Evolutionary conservation across 176 grass and related monocot genomes (phyloP).

Genomic region (Areca catechu): DNA sequence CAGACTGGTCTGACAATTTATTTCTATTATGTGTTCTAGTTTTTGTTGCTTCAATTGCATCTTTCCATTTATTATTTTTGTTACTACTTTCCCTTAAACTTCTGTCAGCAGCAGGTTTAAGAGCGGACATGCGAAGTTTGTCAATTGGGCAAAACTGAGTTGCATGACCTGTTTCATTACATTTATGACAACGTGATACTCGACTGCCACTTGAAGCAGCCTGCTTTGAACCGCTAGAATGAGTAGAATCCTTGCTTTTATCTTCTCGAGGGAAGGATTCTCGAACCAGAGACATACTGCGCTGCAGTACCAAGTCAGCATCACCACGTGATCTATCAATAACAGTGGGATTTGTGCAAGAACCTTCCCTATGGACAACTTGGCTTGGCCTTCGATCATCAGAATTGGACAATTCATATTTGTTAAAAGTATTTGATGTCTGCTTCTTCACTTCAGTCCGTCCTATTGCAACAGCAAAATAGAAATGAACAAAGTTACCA

Average conservation of each 20-base stretch:
- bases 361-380: conserved; percentile 27
- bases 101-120: conserved; percentile 38
- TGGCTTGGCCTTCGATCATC: conserved; percentile 10
- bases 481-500: conserved; percentile 21
- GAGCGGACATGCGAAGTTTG: conserved; percentile 40
- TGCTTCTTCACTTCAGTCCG: conserved; percentile 55
- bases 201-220: conserved; percentile 24
- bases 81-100: conserved; percentile 41
- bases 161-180: conserved; percentile 67
- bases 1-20: conserved; percentile 29
- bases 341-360: neutral
- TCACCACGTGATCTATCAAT: conserved; percentile 33
- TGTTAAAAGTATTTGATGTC: conserved; percentile 25
- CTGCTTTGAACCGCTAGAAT: conserved; percentile 23
- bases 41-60: conserved; percentile 11
- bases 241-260: conserved; percentile 31
- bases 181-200: conserved; percentile 43
- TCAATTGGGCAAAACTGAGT: conserved; percentile 57
- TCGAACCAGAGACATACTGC: conserved; percentile 23
- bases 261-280: conserved; percentile 28
- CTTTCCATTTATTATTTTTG: conserved; percentile 36
- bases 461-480: conserved; percentile 32
- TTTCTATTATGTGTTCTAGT: conserved; percentile 14
- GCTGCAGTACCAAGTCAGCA: conserved; percentile 29
- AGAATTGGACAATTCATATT: conserved; percentile 18